Evolutionary conservation across 371 early-diverging fungal species (phyloP).

Genomic region (Apophysomyces variabilis): DNA sequence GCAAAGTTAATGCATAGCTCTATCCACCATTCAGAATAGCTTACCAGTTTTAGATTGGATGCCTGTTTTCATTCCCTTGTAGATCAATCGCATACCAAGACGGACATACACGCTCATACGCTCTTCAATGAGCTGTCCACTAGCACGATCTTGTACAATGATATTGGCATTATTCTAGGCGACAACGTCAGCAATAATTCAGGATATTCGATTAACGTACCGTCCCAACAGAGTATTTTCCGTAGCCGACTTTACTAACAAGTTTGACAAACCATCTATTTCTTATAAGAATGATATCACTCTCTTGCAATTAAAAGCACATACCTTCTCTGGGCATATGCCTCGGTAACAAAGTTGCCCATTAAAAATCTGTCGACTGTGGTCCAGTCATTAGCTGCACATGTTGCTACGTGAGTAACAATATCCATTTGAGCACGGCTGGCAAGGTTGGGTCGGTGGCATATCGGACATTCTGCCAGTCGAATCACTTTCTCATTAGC

Average conservation of each 20-base stretch:
- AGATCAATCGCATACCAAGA: constrained; percentile 82
- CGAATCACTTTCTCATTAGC: constrained; percentile 68
- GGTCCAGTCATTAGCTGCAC: constrained; percentile 68
- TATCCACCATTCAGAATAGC: background rate
- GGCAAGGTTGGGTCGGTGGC: constrained; percentile 63
- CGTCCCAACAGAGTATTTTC: constrained; percentile 72
- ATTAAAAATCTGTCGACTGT: constrained; percentile 70
- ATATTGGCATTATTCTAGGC: constrained; percentile 75
- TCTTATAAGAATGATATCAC: background rate
- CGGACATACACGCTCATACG: constrained; percentile 85
- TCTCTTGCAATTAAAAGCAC: background rate
- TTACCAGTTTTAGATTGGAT: constrained; percentile 48
- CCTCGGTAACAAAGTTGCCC: constrained; percentile 82
- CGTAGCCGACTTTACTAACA: constrained; percentile 76
- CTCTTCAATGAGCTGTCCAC: constrained; percentile 81
- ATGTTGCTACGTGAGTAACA: constrained; percentile 80
- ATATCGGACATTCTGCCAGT: constrained; percentile 74
- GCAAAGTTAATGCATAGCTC: constrained; percentile 1
- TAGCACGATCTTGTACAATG: constrained; percentile 75
- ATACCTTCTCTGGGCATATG: constrained; percentile 70
- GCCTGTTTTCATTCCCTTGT: constrained; percentile 61
- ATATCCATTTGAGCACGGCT: constrained; percentile 73
- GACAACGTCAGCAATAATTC: background rate
- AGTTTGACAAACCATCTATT: constrained; percentile 81
- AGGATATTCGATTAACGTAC: constrained; percentile 30